Evolutionary conservation across 768 basidiomycete genomes (phyloP), one percentile per base, ranked within the genome.

Genomic region (Cantharellus anzutake): DNA sequence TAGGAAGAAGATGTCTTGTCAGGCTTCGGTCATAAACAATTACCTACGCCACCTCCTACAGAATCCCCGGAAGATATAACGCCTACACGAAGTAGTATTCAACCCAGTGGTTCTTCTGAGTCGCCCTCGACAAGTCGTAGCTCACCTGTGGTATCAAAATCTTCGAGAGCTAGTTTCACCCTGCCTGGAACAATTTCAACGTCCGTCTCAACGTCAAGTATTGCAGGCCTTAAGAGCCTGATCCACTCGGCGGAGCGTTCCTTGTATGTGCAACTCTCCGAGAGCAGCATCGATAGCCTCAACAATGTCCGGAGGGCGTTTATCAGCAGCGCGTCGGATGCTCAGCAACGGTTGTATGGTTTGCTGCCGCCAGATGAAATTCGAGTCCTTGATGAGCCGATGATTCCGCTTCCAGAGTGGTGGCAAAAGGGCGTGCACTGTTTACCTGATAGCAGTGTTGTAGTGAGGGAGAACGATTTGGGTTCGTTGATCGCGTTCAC

Each of bases 401-500:
- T 60, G 20, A 66, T 57, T 44, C 62, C 58, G 5, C 55, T 73
- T 60, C 83, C 83, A 1, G 76, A 73, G 40, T 87, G 84, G 84
- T 85, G 82, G 82, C 68, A 66, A 14, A 70, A 69, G 20, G 75
- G 74, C 4, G 80, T 73, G 66, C 81, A 86, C 71, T 78, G 76
- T 40, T 71, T 83, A 16, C 82, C 84, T n/a, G 78, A 79, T 2
- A 76, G 80, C 4, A 81, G 78, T 65, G 73, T 84, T 3, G 75
- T 85, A 61, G 77, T 86, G 4, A 68, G 78, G 56, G 85, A 86
- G 66, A 74, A 78, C 65, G 83, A 85, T 67, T 83, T 80, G 82
- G 83, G 83, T 4, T 85, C 83, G 67, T 79, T 87, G 55, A 86
- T 86, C 63, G 80, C 84, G 3, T 85, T 82, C 68, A 84, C 83